Evolutionary conservation across 2,329 filamentous ascomycete genomes (phyloP).

Genomic region (Neurospora sp.): DNA sequence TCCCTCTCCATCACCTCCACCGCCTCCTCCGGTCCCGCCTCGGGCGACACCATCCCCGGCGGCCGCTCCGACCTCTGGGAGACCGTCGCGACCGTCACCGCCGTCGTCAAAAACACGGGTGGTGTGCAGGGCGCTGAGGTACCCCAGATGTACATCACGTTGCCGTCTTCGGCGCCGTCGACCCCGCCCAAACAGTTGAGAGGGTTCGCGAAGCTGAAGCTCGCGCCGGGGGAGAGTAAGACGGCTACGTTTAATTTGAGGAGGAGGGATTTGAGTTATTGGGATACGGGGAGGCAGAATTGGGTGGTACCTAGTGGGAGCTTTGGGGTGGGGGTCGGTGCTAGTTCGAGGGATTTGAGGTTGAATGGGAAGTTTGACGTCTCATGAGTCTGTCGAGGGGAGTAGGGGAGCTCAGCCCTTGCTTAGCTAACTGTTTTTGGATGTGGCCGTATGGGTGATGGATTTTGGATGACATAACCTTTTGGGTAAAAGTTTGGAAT

Average conservation of each 20-base stretch:
- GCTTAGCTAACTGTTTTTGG: too few relatives aligned
- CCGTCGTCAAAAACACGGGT: constrained; percentile 57
- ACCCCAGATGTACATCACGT: constrained; percentile 47
- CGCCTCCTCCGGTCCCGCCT: constrained; percentile 29
- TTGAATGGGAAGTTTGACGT: constrained; percentile 25
- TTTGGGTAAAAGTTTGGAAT: not conserved
- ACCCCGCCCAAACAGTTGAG: constrained; percentile 42
- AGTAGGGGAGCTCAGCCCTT: too few relatives aligned
- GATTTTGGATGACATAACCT: not conserved
- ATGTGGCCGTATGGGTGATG: too few relatives aligned
- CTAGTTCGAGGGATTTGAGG: constrained; percentile 36
- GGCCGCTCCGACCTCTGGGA: constrained; percentile 37
- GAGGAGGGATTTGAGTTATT: constrained; percentile 53
- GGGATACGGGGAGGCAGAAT: constrained; percentile 48
- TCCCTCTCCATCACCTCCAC: constrained; percentile 32
- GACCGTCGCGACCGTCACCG: constrained; percentile 38
- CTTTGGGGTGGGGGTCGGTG: constrained; percentile 33
- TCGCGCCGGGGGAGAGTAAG: constrained; percentile 36
- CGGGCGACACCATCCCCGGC: constrained; percentile 30
- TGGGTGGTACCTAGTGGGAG: constrained; percentile 44
- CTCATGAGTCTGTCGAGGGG: not conserved
- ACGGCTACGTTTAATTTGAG: constrained; percentile 43
- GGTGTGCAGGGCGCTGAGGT: constrained; percentile 52
- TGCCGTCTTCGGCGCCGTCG: constrained; percentile 28
- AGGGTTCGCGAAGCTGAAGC: constrained; percentile 49